Base-by-base conservation (phyloP, 768 basidiomycete species). In the Xerocomellus intermedius region DNA sequence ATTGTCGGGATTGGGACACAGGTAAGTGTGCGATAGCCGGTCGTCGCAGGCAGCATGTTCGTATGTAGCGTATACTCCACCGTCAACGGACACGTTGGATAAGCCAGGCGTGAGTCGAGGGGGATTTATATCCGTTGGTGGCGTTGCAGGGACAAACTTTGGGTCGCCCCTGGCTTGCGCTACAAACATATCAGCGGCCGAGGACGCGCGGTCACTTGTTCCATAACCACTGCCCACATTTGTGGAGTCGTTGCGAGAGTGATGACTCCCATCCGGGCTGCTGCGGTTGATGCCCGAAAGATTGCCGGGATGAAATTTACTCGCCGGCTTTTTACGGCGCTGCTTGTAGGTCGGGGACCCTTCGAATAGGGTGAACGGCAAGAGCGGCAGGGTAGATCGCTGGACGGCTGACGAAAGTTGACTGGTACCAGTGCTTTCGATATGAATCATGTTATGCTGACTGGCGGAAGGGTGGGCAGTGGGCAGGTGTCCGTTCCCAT, bases 261-360 rank as follows among this genome's bases (percentile, higher is more conserved):
- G 62, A 43, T 61, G 55, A 37, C 55, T 42, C 24, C 66, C 71
- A 43, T 63, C 60, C 9, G 55, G 55, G 28, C 56, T 58, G 62
- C 59, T 67, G 52, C 58, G 64, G 52, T 44, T 63, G 64, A 71
- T 59, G 3, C 63, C 69, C 42, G 70, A 59, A 48, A 66, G 65
- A 36, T 64, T 69, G 41, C 59, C 59, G 52, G 63, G 50, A 43
- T 61, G 62, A 52, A 62, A 58, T 56, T 67, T 69, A 21, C 81
- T 82, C 32, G 74, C 69, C 33, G 79, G 78, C 69, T 89, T 91
- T 77, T 91, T 91, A 60, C 88, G 81, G 26, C 94, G 80, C 65
- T 90, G 87, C 73, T 97, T 97, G 77, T 97, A 97, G 4, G 84
- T 82, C 5, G 92, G 87, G 57, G 83, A 87, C 14, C 93, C 93